Evolutionary conservation across 192 early-diverging fungal species (phyloP).

Genomic region (Allomyces macrogynus): DNA sequence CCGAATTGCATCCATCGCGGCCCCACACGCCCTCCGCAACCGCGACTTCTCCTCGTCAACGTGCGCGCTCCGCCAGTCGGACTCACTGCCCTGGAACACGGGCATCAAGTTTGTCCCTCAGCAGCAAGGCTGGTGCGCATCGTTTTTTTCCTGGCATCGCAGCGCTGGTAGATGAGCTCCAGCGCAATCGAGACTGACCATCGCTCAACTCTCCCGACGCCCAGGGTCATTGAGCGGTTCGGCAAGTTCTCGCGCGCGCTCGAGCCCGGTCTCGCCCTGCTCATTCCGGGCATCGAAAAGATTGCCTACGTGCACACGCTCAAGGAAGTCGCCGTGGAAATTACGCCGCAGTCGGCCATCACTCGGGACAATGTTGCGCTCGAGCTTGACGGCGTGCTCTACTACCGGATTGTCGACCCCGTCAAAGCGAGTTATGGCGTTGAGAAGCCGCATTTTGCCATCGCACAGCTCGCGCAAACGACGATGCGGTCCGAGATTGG

Average conservation of each 20-base stretch:
- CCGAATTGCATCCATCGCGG: too few species aligned
- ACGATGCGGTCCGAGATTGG: conserved; percentile 99
- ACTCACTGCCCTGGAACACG: too few species aligned
- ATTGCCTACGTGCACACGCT: conserved; percentile 83
- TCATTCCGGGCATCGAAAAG: conserved; percentile 70
- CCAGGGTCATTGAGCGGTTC: conserved; percentile 95
- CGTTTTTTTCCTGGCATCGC: too few species aligned
- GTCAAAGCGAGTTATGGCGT: conserved; percentile 74
- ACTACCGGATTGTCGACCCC: conserved; percentile 37
- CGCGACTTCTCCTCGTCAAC: too few species aligned
- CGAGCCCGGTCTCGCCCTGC: conserved; percentile 74
- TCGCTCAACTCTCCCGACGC: conserved; percentile 2
- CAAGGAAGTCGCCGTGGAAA: conserved; percentile 59
- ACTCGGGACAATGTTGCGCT: conserved; percentile 78
- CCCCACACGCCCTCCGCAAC: too few species aligned
- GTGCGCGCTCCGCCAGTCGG: too few species aligned
- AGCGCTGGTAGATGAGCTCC: too few species aligned
- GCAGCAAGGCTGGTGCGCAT: conserved; percentile 34
- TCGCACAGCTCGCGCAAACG: conserved; percentile 94
- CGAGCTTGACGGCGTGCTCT: conserved; percentile 88
- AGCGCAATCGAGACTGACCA: too few species aligned
- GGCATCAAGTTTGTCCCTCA: conserved; percentile 94
- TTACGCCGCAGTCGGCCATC: conserved; percentile 2
- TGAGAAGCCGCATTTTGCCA: conserved; percentile 82
- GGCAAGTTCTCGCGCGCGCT: conserved; percentile 66